Conservation (phyloP, 2,329 filamentous ascomycete genomes). For the Hortaea werneckii region DNA sequence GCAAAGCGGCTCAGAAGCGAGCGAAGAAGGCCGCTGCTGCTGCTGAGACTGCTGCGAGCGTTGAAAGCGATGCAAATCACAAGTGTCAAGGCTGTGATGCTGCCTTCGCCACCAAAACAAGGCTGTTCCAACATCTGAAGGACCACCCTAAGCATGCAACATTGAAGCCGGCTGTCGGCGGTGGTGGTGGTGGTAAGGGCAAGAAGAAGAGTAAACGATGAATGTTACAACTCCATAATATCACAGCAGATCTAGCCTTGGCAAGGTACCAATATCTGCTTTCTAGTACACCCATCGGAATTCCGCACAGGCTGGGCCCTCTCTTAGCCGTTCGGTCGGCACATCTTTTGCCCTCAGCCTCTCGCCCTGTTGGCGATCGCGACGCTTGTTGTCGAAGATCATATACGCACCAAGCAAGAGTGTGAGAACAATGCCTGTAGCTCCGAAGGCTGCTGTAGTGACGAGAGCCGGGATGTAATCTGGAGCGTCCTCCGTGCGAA, state of each 20-base stretch:
- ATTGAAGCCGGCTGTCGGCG: constrained; percentile 19
- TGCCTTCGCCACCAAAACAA: constrained; percentile 62
- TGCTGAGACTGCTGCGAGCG: constrained; percentile 17
- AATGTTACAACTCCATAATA: not conserved
- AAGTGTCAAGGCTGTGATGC: constrained; percentile 72
- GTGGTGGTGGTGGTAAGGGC: constrained; percentile 19
- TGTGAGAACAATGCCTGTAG: constrained; percentile 46
- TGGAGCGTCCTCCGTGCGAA: constrained; percentile 52
- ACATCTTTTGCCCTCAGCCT: constrained; percentile 43
- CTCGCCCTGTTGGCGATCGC: constrained; percentile 46
- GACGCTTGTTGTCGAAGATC: constrained; percentile 53
- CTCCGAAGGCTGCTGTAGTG: constrained; percentile 56
- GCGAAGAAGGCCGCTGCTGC: constrained; percentile 38
- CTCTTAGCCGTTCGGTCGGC: constrained; percentile 34
- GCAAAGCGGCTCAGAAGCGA: constrained; percentile 40
- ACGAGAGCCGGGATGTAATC: constrained; percentile 58
- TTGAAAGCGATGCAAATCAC: constrained; percentile 34
- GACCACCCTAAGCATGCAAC: constrained; percentile 43
- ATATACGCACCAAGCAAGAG: constrained; percentile 52
- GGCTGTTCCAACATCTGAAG: constrained; percentile 64
- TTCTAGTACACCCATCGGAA: constrained; percentile 35
- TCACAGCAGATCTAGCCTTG: not conserved
- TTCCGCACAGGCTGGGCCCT: constrained; percentile 33
- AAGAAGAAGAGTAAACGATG: constrained; percentile 11
- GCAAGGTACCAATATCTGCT: not conserved